A percentile compares a stretch with the other conserved stretches of the same genome.
Evolutionary conservation across 148 eudicot genomes (phyloP).

Genomic region (Oxyria digyna): DNA sequence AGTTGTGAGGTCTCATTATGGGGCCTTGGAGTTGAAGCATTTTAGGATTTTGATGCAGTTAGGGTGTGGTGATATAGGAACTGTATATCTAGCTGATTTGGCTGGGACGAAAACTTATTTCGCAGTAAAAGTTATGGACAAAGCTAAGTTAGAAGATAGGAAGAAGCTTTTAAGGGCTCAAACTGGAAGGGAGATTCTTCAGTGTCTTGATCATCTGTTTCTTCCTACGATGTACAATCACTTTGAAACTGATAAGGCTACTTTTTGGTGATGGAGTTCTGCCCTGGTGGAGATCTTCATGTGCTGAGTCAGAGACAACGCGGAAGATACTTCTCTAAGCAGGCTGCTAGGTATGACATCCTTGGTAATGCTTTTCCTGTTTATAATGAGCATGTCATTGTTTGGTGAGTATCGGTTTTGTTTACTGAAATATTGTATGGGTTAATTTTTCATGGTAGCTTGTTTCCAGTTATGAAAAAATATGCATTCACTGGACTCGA

Average conservation of each 20-base stretch:
- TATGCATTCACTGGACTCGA: background rate
- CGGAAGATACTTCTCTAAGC: constrained; percentile 73
- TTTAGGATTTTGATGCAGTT: constrained; percentile 57
- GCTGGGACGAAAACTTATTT: constrained; percentile 62
- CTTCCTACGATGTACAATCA: constrained; percentile 81
- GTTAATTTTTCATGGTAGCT: background rate
- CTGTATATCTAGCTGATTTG: constrained; percentile 67
- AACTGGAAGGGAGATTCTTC: constrained; percentile 83
- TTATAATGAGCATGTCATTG: background rate
- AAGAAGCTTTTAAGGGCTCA: constrained; percentile 81
- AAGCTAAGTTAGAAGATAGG: constrained; percentile 54
- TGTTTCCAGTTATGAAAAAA: background rate
- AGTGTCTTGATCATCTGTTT: constrained; percentile 87
- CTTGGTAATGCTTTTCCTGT: background rate
- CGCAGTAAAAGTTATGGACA: constrained; percentile 92
- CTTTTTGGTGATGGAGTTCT: constrained; percentile 88
- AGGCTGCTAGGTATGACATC: constrained; percentile 68
- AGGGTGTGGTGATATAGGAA: constrained; percentile 91
- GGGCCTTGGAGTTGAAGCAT: constrained; percentile 48
- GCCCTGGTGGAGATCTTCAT: constrained; percentile 96
- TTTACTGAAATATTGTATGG: too few relatives aligned
- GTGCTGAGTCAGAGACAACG: constrained; percentile 73
- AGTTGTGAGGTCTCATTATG: constrained; percentile 48
- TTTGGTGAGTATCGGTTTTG: background rate
- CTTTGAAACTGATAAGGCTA: constrained; percentile 71